Percentiles rank a stretch among this genome's conserved stretches.
Evolutionary conservation across 2,329 filamentous ascomycete species (phyloP).

Genomic region (Colletotrichum truncatum): DNA sequence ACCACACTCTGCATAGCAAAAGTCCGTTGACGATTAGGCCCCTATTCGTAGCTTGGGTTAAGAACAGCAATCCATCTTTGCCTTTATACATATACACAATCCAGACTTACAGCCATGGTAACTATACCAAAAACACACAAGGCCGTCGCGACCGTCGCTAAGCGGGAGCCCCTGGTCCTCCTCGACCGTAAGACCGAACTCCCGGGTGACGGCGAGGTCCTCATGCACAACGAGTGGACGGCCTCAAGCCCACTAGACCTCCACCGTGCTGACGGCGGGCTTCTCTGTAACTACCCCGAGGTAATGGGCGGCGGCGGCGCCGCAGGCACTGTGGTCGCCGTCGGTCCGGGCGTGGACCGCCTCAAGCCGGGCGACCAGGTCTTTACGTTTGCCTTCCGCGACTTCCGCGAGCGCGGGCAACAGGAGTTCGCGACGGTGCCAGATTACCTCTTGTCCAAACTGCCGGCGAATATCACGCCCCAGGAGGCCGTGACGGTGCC

Average conservation of each 20-base stretch:
- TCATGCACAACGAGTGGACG: conserved; percentile 67
- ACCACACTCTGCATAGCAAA: too few relatives aligned
- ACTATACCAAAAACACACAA: conserved; percentile 36
- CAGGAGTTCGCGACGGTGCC: conserved; percentile 65
- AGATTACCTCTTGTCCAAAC: conserved; percentile 56
- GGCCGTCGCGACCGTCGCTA: conserved; percentile 35
- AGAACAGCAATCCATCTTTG: not conserved
- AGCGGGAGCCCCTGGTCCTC: conserved; percentile 35
- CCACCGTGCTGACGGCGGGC: conserved; percentile 68
- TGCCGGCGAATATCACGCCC: conserved; percentile 51
- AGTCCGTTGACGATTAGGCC: too few relatives aligned
- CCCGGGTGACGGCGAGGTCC: conserved; percentile 56
- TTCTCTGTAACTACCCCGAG: conserved; percentile 60
- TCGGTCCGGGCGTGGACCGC: conserved; percentile 45
- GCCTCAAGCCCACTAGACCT: conserved; percentile 69
- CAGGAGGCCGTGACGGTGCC: conserved; percentile 62
- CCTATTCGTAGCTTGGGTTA: too few relatives aligned
- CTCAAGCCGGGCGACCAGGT: conserved; percentile 63
- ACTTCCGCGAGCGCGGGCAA: conserved; percentile 58
- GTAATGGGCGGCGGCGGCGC: conserved; percentile 60
- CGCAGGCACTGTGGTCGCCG: conserved; percentile 61
- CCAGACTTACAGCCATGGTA: conserved; percentile 2
- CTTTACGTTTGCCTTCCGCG: conserved; percentile 63
- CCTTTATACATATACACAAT: not conserved
- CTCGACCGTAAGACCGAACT: conserved; percentile 36